Conservation (phyloP, 495 filamentous ascomycete genomes). For the Neurospora sublineolata region DNA sequence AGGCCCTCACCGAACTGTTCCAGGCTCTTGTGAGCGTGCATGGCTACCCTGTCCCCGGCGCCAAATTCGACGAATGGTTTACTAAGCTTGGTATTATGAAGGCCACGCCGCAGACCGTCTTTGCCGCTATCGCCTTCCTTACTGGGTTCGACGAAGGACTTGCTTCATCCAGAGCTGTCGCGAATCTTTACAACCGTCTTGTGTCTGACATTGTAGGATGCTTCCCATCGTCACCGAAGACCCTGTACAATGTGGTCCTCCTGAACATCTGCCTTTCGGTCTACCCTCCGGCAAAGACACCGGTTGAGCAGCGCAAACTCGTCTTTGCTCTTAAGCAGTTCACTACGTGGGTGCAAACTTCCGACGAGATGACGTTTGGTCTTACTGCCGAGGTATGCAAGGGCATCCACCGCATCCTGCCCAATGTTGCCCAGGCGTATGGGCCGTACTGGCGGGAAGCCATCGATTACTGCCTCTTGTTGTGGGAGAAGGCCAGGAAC, state of each 20-base stretch:
- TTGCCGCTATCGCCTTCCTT: constrained; percentile 41
- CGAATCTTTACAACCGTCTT: constrained; percentile 40
- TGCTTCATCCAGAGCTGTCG: constrained; percentile 28
- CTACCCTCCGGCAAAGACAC: constrained; percentile 31
- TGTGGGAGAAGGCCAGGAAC: constrained; percentile 38
- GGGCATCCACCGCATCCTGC: constrained; percentile 52
- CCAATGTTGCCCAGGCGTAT: constrained; percentile 63
- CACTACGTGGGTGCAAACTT: constrained; percentile 50
- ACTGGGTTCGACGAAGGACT: constrained; percentile 40
- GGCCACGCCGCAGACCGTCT: constrained; percentile 28
- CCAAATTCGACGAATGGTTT: constrained; percentile 33
- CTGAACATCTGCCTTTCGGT: constrained; percentile 33
- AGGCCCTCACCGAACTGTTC: constrained; percentile 32
- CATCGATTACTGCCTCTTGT: constrained; percentile 43
- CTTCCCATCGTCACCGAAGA: constrained; percentile 23
- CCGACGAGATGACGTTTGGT: constrained; percentile 34
- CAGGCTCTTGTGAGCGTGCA: constrained; percentile 26
- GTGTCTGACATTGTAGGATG: constrained; percentile 42
- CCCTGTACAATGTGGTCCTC: constrained; percentile 29
- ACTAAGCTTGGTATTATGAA: constrained; percentile 26
- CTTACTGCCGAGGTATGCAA: constrained; percentile 52
- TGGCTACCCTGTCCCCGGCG: constrained; percentile 15
- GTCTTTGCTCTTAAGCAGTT: constrained; percentile 77
- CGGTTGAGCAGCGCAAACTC: constrained; percentile 64
- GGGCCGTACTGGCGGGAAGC: constrained; percentile 72